Base-by-base conservation (phyloP, 148 eudicot species). In the Diospyros lotus region DNA sequence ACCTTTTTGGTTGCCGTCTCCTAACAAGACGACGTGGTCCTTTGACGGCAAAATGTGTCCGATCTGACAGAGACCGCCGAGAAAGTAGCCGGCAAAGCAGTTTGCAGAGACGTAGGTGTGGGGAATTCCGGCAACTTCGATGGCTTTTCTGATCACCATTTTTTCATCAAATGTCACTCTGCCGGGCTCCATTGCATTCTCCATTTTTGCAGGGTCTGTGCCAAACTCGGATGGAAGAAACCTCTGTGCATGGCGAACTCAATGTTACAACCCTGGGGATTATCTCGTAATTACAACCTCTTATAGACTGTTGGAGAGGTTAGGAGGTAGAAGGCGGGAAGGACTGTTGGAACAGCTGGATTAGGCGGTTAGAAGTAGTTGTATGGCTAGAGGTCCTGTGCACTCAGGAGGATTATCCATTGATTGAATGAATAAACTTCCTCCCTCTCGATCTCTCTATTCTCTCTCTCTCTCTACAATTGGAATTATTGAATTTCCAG, bases 151-250 rank as follows among this genome's bases (percentile, higher is more conserved):
- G 9, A 87, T 84, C 59, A 3, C 43, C 80, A 76, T 86, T 64
- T 89, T 89, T 44, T 77, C 86, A 15, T 77, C 86, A 69, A 89
- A 85, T 39, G 88, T 75, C 2, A 73, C 79, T 9, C 77, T 80
- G 18, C 86, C 89, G 8, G 92, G 89, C 75, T 80, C 85, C 2
- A 89, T 39, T 3, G 89, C 88, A 60, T 78, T 38, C 7, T 46
- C 80, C 87, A 77, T 87, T 80, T 69, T 51, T 74, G 84, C 76
- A 4, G 87, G 84, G 45, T 89, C 89, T 66, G 62, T 84, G 0
- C 92, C 92, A 72, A 82, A 89, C 50, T 89, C 92, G 6, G 92
- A 89, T 8, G 92, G 92, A 38, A 89, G 64, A 73, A 89, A 89
- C 39, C 92, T 73, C 89, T 89, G 44, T 28, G 28, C 28, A 28